Evolutionary conservation across 805 yeast genomes (phyloP).

Genomic region (Hanseniaspora hatyaiensis): DNA sequence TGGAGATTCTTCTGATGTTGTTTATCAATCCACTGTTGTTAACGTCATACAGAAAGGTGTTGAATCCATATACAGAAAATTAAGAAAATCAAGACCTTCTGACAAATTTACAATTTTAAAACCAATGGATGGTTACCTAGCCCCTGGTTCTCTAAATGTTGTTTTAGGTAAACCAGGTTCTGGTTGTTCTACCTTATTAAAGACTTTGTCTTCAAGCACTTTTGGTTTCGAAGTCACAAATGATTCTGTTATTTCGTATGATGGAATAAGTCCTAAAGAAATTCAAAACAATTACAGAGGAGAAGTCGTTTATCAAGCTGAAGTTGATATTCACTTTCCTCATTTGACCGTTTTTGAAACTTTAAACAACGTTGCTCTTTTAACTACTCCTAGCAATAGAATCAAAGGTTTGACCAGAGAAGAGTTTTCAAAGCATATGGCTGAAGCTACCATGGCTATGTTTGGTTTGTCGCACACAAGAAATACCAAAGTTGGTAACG

Average conservation of each 20-base stretch:
- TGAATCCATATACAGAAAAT: slow-evolving; percentile 21
- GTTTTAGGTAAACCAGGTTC: slow-evolving; percentile 69
- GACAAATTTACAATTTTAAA: slow-evolving; percentile 42
- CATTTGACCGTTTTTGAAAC: slow-evolving; percentile 58
- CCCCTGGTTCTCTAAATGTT: slow-evolving; percentile 55
- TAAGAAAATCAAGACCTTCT: slow-evolving; percentile 23
- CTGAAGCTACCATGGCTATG: slow-evolving; percentile 42
- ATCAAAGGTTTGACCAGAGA: slow-evolving; percentile 49
- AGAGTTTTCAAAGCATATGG: slow-evolving; percentile 41
- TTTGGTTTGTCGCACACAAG: slow-evolving; percentile 52
- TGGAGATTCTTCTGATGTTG: slow-evolving; percentile 58
- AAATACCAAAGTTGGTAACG: slow-evolving; percentile 51
- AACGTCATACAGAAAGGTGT: slow-evolving; percentile 33
- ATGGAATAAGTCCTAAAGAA: slow-evolving; percentile 43
- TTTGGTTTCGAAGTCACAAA: slow-evolving; percentile 44
- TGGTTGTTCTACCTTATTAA: slow-evolving; percentile 61
- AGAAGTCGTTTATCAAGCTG: slow-evolving; percentile 61
- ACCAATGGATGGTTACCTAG: slow-evolving; percentile 52
- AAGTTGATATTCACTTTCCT: slow-evolving; percentile 57
- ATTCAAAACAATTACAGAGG: slow-evolving; percentile 47
- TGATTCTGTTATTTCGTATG: slow-evolving; percentile 40
- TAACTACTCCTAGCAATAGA: slow-evolving; percentile 53
- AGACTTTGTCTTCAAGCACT: slow-evolving; percentile 47
- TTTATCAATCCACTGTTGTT: slow-evolving; percentile 49
- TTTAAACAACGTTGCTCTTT: slow-evolving; percentile 46